These are phyloP conservation scores for Lichtheimia ornata DNA, from an alignment of 371 early-diverging fungal species.

Conservation along the genomic window DNA sequence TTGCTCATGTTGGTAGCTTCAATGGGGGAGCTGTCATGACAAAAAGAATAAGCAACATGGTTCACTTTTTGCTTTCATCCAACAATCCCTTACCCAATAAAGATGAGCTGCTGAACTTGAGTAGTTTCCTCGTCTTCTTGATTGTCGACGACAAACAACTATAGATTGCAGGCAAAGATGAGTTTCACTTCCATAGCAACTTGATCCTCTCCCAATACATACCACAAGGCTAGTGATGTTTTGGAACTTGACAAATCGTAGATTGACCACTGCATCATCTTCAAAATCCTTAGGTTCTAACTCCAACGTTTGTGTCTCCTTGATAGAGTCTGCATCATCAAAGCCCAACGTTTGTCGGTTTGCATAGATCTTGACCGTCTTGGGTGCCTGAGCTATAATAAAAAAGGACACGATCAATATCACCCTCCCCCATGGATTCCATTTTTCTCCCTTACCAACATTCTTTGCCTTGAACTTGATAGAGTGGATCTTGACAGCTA, in stretches of 20 bases:
- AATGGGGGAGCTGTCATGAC: constrained; percentile 4
- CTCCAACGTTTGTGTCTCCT: constrained; percentile 76
- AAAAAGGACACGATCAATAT: constrained; percentile 7
- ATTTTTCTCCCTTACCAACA: constrained; percentile 37
- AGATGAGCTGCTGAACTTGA: constrained; percentile 69
- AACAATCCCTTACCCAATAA: constrained; percentile 66
- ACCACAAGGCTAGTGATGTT: constrained; percentile 71
- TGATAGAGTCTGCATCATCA: constrained; percentile 79
- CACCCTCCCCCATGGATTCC: neutral
- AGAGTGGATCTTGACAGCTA: constrained; percentile 86
- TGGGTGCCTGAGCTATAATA: constrained; percentile 75
- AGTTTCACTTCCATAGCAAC: neutral
- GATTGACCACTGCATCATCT: constrained; percentile 61
- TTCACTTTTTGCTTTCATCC: neutral
- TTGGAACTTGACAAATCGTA: constrained; percentile 95
- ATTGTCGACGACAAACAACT: constrained; percentile 83
- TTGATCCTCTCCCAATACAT: constrained; percentile 11
- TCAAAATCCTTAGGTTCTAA: constrained; percentile 71
- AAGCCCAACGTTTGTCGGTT: constrained; percentile 84
- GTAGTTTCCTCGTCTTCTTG: constrained; percentile 83
- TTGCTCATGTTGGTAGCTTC: constrained; percentile 54
- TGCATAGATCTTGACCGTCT: constrained; percentile 81
- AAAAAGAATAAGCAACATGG: neutral
- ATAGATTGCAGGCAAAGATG: neutral
- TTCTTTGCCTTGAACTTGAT: constrained; percentile 72